A percentile compares a stretch with the other conserved stretches of the same genome.
phyloP scores from a whole-genome alignment of 2,329 filamentous ascomycete genomes.

The Pseudogymnoascus sp. region DNA sequence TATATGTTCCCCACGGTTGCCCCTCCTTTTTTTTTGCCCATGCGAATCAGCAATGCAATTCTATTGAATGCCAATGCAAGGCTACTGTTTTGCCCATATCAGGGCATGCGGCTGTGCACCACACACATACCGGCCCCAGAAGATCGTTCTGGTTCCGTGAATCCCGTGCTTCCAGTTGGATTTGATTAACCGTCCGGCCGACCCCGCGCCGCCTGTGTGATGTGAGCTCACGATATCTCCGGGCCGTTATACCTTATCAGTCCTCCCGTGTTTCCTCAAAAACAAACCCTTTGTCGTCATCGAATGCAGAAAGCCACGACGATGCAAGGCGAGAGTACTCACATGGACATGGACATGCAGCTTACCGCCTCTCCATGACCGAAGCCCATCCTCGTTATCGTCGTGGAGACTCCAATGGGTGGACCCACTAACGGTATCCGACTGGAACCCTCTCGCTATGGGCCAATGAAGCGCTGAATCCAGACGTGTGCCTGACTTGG shows the following conservation, averaged over 20 bases:
- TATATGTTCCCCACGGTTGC: not conserved
- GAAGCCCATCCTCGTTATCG: not conserved
- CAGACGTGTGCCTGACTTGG: constrained; percentile 4
- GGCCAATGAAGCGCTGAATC: not conserved
- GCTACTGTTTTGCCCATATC: not conserved
- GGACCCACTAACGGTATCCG: constrained; percentile 5
- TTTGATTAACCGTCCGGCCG: not conserved
- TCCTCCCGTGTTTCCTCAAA: not conserved
- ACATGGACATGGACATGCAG: not conserved
- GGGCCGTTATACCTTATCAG: not conserved
- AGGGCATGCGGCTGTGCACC: not conserved
- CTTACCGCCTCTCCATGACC: not conserved
- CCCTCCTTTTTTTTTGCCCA: constrained; percentile 4
- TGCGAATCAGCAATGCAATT: not conserved
- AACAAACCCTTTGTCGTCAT: not conserved
- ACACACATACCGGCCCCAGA: not conserved
- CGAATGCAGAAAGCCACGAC: not conserved
- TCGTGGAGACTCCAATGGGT: not conserved
- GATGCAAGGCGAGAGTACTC: not conserved
- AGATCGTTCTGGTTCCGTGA: not conserved
- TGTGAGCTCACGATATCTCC: constrained; percentile 6
- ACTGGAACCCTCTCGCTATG: not conserved
- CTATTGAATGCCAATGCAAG: not conserved
- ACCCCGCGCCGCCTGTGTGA: not conserved
- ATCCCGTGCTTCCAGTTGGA: not conserved